Evolutionary conservation across 2,329 filamentous ascomycete species (phyloP), one percentile per base, ranked within the genome.

Genomic region (Capronia americana): DNA sequence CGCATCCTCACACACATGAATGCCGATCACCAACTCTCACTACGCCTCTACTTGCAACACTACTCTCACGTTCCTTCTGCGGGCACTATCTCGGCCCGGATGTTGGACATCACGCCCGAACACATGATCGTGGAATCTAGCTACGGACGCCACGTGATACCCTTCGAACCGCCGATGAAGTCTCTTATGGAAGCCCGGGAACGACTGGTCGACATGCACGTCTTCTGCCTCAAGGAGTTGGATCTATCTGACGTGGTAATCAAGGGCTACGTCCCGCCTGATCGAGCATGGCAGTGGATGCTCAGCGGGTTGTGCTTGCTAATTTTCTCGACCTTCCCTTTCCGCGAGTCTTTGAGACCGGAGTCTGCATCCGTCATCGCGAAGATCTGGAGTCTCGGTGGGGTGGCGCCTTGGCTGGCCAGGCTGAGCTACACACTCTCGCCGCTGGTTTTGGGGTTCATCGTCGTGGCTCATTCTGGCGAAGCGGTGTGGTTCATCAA

Each of bases 1-100:
- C 87, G 88, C 65, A 89, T 92, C 77, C 86, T 94, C 75, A 83
- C 83, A 38, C 93, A 97, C 82, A 95, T 97, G 92, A 97, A 97
- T 80, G 82, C 82, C 51, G 90, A 94, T 78, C 94, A 97, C 80
- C 81, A 84, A 59, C 85, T 87, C 72, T 92, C 92, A 65, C 87
- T 97, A 57, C 81, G 86, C 64, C 85, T 90, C 75, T 96, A 93
- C 79, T 86, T 96, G n/a, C 88, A 88, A 70, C 86, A 92, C 77
- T 92, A 88, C 81, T 83, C 81, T 75, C 77, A 82, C 17, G 81
- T 92, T 53, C 85, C 88, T 17, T 74, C 84, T 7, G 77, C 66
- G 46, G 57, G 64, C 14, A 68, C 66, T 34, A 32, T 12, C 32
- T 80, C 82, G 23, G 87, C 91, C 23, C 78, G 81, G 46, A 82